A percentile compares a stretch with the other conserved stretches of the same genome.
phyloP scores from a whole-genome alignment of 2,329 filamentous ascomycete genomes.

The Apiospora koreana region DNA sequence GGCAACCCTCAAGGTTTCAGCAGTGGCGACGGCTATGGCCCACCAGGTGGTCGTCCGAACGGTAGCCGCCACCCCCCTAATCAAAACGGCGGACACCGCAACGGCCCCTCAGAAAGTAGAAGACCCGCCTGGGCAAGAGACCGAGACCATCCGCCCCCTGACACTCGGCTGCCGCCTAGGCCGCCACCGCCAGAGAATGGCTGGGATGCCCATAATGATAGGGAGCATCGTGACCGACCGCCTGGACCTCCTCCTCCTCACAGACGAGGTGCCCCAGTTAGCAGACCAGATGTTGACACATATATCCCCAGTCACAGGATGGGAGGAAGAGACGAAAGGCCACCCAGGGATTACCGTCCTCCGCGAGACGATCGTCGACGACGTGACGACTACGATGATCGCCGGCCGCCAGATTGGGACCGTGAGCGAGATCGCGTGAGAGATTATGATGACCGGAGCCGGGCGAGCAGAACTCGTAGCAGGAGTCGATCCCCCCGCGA shows the following conservation, averaged over 20 bases:
- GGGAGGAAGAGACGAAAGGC: slow-evolving; percentile 32
- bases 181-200: slow-evolving; percentile 48
- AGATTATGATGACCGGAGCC: slow-evolving; percentile 36
- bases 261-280: neutral
- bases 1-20: slow-evolving; percentile 52
- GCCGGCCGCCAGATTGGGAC: slow-evolving; percentile 41
- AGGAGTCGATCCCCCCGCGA: slow-evolving; percentile 48
- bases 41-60: slow-evolving; percentile 48
- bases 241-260: neutral
- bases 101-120: slow-evolving; percentile 41
- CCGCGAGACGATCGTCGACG: slow-evolving; percentile 29
- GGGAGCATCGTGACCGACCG: slow-evolving; percentile 21
- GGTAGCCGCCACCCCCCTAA: slow-evolving; percentile 16
- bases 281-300: slow-evolving; percentile 45
- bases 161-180: slow-evolving; percentile 47
- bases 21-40: slow-evolving; percentile 52
- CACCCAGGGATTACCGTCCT: slow-evolving; percentile 34
- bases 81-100: slow-evolving; percentile 33
- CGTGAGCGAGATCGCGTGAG: slow-evolving; percentile 28
- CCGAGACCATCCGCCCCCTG: slow-evolving; percentile 37
- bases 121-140: slow-evolving; percentile 58
- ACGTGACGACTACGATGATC: slow-evolving; percentile 38
- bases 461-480: slow-evolving; percentile 43
- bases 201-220: slow-evolving; percentile 36
- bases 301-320: slow-evolving; percentile 50